phyloP scores from a whole-genome alignment of 345 rosid genomes.

The Brassica carinata region DNA sequence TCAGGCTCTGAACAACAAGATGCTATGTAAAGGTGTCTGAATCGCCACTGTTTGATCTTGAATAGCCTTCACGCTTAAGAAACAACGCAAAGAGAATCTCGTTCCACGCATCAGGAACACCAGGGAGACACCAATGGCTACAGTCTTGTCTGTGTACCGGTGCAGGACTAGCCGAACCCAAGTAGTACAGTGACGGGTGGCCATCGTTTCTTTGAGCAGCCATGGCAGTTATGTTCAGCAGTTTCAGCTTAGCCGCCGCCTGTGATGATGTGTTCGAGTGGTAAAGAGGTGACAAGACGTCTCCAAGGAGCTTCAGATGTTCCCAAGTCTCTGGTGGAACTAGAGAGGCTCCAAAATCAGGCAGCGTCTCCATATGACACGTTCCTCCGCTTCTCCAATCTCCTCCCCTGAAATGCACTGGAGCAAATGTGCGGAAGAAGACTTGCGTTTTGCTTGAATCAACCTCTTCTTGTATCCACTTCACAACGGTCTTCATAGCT shows the following conservation, averaged over 20 bases:
- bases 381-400: conserved; percentile 89
- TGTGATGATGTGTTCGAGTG: conserved; percentile 39
- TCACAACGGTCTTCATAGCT: conserved; percentile 70
- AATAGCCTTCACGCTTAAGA: conserved; percentile 47
- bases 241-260: conserved; percentile 32
- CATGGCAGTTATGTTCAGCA: conserved; percentile 76
- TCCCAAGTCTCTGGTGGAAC: conserved; percentile 56
- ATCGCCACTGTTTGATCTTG: conserved; percentile 1
- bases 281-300: conserved; percentile 44
- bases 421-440: conserved; percentile 88
- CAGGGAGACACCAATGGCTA: conserved; percentile 99
- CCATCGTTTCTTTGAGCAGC: conserved; percentile 81
- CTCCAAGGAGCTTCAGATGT: conserved; percentile 48
- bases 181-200: conserved; percentile 75
- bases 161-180: conserved; percentile 61
- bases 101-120: conserved; percentile 95
- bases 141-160: conserved; percentile 84
- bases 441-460: conserved; percentile 69
- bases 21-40: conserved; percentile 23
- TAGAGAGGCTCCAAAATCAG: conserved; percentile 56
- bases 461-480: conserved; percentile 71
- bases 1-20: background rate
- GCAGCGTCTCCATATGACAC: conserved; percentile 85
- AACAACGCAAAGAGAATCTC: conserved; percentile 72
- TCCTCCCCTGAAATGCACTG: conserved; percentile 97